Percentiles rank a stretch among this genome's conserved stretches.
Evolutionary conservation across 768 basidiomycete species (phyloP).

Genomic region (Psilocybe azurescens): DNA sequence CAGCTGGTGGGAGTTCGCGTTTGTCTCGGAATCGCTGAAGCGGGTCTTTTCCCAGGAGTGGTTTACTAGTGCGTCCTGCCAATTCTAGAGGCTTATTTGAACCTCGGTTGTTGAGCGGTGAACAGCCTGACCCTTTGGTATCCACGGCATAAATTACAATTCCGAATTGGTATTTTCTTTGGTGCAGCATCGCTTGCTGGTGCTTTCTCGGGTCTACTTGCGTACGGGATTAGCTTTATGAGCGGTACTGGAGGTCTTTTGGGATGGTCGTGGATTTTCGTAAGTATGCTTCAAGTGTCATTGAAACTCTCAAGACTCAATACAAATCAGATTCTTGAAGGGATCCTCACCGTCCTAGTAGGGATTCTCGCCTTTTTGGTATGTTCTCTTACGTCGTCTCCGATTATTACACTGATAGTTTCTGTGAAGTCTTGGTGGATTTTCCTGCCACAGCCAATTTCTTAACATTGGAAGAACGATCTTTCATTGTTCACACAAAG

Average conservation of each 20-base stretch:
- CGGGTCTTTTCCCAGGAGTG: constrained; percentile 76
- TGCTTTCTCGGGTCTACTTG: constrained; percentile 65
- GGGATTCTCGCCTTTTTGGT: no score
- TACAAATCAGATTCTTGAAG: constrained; percentile 65
- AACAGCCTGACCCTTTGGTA: constrained; percentile 71
- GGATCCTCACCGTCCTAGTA: constrained; percentile 61
- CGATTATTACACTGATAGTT: not conserved
- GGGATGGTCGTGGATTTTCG: constrained; percentile 77
- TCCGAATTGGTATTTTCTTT: constrained; percentile 67
- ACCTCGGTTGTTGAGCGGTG: not conserved
- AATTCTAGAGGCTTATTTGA: not conserved
- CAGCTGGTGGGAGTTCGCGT: constrained; percentile 63
- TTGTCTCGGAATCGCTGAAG: constrained; percentile 69
- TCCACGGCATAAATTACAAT: constrained; percentile 62
- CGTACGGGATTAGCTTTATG: constrained; percentile 62
- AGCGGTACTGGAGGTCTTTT: constrained; percentile 45
- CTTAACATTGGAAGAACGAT: constrained; percentile 63
- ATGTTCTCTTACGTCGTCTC: constrained; percentile 40
- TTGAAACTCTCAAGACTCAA: not conserved
- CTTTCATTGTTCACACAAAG: constrained; percentile 58
- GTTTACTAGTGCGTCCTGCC: constrained; percentile 62
- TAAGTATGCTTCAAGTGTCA: constrained; percentile 31
- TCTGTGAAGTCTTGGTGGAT: constrained; percentile 59
- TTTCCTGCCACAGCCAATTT: constrained; percentile 64
- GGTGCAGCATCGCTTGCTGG: constrained; percentile 68